phyloP scores from a whole-genome alignment of 2,329 filamentous ascomycete genomes.

The Delphinella strobiligena region DNA sequence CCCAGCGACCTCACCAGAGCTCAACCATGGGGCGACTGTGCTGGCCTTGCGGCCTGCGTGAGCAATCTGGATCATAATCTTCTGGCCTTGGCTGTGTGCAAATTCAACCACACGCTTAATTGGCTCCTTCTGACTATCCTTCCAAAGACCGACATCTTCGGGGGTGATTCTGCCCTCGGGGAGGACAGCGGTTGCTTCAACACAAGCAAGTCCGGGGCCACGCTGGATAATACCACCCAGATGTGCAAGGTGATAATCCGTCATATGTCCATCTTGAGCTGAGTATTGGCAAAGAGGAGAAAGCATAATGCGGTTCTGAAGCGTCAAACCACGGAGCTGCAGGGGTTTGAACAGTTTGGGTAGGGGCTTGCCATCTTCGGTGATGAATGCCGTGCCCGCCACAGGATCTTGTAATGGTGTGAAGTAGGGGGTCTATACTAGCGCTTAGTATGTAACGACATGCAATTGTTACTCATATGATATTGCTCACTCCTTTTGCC shows the following conservation, averaged over 20 bases:
- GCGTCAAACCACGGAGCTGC: slow-evolving; percentile 44
- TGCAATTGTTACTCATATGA: too few relatives aligned
- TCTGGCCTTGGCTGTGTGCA: slow-evolving; percentile 64
- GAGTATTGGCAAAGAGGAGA: slow-evolving; percentile 57
- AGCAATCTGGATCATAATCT: slow-evolving; percentile 67
- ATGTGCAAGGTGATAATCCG: slow-evolving; percentile 72
- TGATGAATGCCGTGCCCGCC: slow-evolving; percentile 34
- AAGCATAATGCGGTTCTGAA: slow-evolving; percentile 57
- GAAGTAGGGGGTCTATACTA: slow-evolving; percentile 30
- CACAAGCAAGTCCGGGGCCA: slow-evolving; percentile 60
- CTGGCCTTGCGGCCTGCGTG: slow-evolving; percentile 61
- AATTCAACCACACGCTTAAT: slow-evolving; percentile 64
- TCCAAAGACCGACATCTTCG: slow-evolving; percentile 69
- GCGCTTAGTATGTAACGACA: background rate
- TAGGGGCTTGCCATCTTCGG: slow-evolving; percentile 36
- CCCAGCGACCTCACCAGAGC: slow-evolving; percentile 40
- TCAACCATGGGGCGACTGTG: slow-evolving; percentile 53
- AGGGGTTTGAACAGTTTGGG: slow-evolving; percentile 49
- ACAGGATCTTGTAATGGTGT: slow-evolving; percentile 34
- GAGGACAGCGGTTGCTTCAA: slow-evolving; percentile 68
- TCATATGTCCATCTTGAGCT: slow-evolving; percentile 58
- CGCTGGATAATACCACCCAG: slow-evolving; percentile 66
- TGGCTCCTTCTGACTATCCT: slow-evolving; percentile 67
- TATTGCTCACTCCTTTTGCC: slow-evolving; percentile 29
- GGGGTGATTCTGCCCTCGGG: slow-evolving; percentile 74